Evolutionary conservation across 75 land plant genomes (phyloP).

Genomic region (Pinus albicaulis): DNA sequence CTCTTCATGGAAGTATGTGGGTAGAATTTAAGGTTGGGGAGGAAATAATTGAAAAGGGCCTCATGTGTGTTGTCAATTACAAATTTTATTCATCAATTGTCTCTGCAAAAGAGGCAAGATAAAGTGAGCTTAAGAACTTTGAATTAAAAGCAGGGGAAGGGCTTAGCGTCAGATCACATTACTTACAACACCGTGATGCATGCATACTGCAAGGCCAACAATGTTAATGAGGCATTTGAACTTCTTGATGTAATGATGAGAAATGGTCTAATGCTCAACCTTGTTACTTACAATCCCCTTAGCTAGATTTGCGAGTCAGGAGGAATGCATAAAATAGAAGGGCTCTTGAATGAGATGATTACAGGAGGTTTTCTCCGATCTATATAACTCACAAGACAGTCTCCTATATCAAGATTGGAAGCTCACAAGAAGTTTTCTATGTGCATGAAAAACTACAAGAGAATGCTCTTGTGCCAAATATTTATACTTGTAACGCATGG

Average conservation of each 20-base stretch:
- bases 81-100: conserved; percentile 59
- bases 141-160: conserved; percentile 40
- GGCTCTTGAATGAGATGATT: conserved; percentile 43
- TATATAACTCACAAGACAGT: conserved; percentile 24
- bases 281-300: conserved; percentile 60
- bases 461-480: conserved; percentile 45
- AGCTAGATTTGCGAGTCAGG: conserved; percentile 33
- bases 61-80: conserved; percentile 48
- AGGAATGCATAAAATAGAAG: conserved; percentile 31
- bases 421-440: conserved; percentile 28
- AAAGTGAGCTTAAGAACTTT: conserved; percentile 33
- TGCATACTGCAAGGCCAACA: conserved; percentile 58
- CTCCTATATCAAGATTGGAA: conserved; percentile 28
- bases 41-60: conserved; percentile 43
- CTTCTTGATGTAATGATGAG: conserved; percentile 48
- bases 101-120: conserved; percentile 41
- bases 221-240: conserved; percentile 37
- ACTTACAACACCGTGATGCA: conserved; percentile 67
- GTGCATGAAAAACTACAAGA: conserved; percentile 40
- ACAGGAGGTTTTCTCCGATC: conserved; percentile 24
- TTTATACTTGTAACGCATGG: conserved; percentile 43
- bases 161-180: conserved; percentile 54
- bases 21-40: conserved; percentile 37
- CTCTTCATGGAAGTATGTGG: conserved; percentile 37
- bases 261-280: conserved; percentile 36